Base-by-base conservation (phyloP, 1,284 basidiomycete species). In the Moesziomyces aphidis region DNA sequence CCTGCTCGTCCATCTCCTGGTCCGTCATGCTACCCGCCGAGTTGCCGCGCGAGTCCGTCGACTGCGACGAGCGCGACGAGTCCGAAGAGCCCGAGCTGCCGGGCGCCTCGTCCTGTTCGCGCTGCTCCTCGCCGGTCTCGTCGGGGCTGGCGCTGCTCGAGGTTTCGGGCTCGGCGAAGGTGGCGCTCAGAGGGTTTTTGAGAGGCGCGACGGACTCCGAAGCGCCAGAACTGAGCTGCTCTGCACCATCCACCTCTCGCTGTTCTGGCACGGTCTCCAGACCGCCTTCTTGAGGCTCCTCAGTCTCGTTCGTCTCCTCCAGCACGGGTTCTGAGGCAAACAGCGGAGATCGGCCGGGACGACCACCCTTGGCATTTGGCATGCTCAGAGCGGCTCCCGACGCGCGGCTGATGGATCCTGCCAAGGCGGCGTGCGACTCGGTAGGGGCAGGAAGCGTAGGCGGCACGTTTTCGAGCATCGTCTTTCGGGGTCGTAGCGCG, bases 381-480 rank as follows among this genome's bases (percentile, higher is more conserved):
- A 68, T 52, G n/a, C 71, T 58, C 8, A 73, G 61, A 17, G 64
- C 71, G 21, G 57, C 61, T 21, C 59, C 64, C 31, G 60, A 64
- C 1, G 55, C 65, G 28, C 73, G 67, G 31, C 67, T 67, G 53
- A 64, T 61, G 21, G 73, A 66, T 0, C 63, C 67, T 22, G 62
- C 63, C 46, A 65, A 26, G 36, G 61, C 55, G 5, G 64, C 56
- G 34, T 76, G 66, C 48, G 65, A 59, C 52, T 69, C 64, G 7
- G 58, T 58, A 4, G 58, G 56, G 3, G 23, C 55, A 5, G 55
- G 44, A 31, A 68, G 50, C 10, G 73, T 53, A 9, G 73, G 55
- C 3, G 77, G 76, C 3, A 78, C 77, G 39, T 70, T 73, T 19
- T 80, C 78, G 21, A 66, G 54, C 64, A 80, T 59, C 13, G 62